Conservation (phyloP, 768 basidiomycete species). For the Clitopilus passeckerianus region DNA sequence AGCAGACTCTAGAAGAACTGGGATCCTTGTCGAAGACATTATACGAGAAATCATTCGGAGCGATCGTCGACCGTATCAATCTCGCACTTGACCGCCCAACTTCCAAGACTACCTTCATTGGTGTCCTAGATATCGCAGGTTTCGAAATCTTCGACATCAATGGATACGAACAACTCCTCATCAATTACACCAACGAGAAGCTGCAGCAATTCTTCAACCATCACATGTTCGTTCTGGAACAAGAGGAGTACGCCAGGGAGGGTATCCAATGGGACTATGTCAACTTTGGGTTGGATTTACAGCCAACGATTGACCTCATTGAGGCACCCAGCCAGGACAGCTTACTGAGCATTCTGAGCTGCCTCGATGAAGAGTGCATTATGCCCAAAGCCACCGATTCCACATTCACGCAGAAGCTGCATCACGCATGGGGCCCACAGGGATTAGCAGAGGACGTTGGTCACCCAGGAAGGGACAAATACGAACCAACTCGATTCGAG, state of each 20-base stretch:
- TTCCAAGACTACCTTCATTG: slow-evolving; percentile 91
- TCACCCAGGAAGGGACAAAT: slow-evolving; percentile 80
- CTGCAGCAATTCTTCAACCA: slow-evolving; percentile 98
- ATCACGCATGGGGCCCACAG: slow-evolving; percentile 64
- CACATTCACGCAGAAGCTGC: slow-evolving; percentile 92
- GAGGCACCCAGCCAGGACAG: slow-evolving; percentile 66
- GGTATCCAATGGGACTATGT: slow-evolving; percentile 97
- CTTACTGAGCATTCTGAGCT: slow-evolving; percentile 82
- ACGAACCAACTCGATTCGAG: slow-evolving; percentile 81
- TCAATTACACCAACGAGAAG: slow-evolving; percentile 99
- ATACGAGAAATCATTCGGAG: slow-evolving; percentile 95
- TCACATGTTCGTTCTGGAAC: slow-evolving; percentile 99
- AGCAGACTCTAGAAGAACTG: slow-evolving; percentile 92
- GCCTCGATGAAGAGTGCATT: slow-evolving; percentile 97
- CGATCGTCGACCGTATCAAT: slow-evolving; percentile 93
- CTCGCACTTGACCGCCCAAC: slow-evolving; percentile 90
- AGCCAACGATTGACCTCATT: slow-evolving; percentile 98
- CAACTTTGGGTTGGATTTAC: slow-evolving; percentile 95
- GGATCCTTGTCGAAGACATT: slow-evolving; percentile 89
- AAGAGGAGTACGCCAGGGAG: slow-evolving; percentile 96
- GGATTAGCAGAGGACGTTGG: slow-evolving; percentile 41
- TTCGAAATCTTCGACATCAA: slow-evolving; percentile 97
- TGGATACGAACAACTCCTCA: slow-evolving; percentile 94
- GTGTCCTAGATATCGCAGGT: slow-evolving; percentile 97
- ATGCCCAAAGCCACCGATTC: slow-evolving; percentile 98